phyloP scores from a whole-genome alignment of 352 stramenopile species.

The Plasmopara viticola region DNA sequence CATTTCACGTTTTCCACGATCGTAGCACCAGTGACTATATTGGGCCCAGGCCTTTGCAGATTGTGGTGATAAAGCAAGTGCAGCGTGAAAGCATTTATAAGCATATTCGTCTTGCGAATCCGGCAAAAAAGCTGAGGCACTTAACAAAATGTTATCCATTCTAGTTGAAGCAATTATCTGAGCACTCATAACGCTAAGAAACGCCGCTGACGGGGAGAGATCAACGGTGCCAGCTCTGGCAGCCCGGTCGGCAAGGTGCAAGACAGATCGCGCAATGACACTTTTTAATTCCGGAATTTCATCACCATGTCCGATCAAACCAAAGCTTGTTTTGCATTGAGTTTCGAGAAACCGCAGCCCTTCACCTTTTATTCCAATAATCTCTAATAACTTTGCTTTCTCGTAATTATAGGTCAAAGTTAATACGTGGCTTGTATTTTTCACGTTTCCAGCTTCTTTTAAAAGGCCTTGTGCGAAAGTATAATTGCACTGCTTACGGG shows the following conservation, averaged over 20 bases:
- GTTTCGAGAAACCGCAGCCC: constrained; percentile 20
- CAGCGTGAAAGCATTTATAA: constrained; percentile 30
- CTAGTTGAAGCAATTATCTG: neutral
- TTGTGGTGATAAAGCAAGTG: constrained; percentile 27
- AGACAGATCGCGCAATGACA: constrained; percentile 15
- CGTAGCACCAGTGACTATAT: constrained; percentile 74
- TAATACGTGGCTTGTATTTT: neutral
- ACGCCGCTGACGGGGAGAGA: constrained; percentile 8
- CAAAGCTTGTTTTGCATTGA: constrained; percentile 22
- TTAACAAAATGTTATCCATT: neutral
- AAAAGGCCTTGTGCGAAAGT: constrained; percentile 30
- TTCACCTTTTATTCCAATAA: constrained; percentile 27
- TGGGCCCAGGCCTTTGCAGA: constrained; percentile 46
- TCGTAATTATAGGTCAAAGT: constrained; percentile 29
- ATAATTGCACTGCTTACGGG: constrained; percentile 54
- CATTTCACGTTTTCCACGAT: constrained; percentile 36
- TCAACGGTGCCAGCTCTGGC: constrained; percentile 16
- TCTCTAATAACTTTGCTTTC: constrained; percentile 32
- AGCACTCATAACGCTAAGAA: neutral
- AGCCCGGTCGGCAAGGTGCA: constrained; percentile 24
- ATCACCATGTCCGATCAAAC: constrained; percentile 5
- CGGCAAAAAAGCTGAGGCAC: constrained; percentile 1
- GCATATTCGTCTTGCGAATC: constrained; percentile 10
- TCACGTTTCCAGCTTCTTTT: constrained; percentile 15
- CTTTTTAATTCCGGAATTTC: constrained; percentile 2